Evolutionary conservation across 768 basidiomycete genomes (phyloP).

Genomic region (Mrakia gelida): DNA sequence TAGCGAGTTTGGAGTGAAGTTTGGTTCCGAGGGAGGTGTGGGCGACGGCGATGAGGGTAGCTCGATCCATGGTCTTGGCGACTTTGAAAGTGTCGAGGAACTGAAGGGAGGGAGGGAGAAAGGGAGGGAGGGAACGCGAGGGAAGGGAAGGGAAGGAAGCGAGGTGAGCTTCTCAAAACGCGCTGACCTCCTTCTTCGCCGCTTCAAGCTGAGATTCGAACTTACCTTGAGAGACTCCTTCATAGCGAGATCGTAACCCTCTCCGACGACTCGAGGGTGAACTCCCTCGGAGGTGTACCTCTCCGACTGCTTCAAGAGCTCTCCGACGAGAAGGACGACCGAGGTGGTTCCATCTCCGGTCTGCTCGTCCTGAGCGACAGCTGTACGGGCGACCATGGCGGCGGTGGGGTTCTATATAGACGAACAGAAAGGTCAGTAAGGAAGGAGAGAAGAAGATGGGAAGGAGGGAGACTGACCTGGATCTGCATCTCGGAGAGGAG

Average conservation of each 20-base stretch:
- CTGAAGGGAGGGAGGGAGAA: conserved; percentile 46
- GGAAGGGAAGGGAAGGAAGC: background rate
- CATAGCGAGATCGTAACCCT: conserved; percentile 96
- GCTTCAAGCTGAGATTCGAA: background rate
- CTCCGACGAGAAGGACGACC: conserved; percentile 91
- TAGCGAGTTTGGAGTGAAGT: conserved; percentile 72
- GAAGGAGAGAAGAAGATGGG: no score
- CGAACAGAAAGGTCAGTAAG: background rate
- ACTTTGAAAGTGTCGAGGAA: conserved; percentile 91
- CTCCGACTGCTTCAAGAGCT: conserved; percentile 94
- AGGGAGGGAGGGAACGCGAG: background rate
- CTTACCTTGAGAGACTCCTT: conserved; percentile 67
- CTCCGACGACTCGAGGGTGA: conserved; percentile 90
- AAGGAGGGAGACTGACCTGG: conserved; percentile 43
- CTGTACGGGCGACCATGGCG: conserved; percentile 97
- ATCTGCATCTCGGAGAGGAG: conserved; percentile 99
- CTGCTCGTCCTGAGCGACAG: conserved; percentile 98
- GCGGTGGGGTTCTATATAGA: conserved; percentile 77
- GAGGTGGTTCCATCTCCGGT: conserved; percentile 98
- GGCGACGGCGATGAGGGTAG: conserved; percentile 87
- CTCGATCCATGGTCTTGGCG: conserved; percentile 64
- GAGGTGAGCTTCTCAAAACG: background rate
- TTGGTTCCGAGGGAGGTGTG: conserved; percentile 95
- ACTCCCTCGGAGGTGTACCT: conserved; percentile 97
- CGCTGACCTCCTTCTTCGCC: background rate